Conservation (phyloP, 495 filamentous ascomycete species). For the Aspergillus conjunctus region DNA sequence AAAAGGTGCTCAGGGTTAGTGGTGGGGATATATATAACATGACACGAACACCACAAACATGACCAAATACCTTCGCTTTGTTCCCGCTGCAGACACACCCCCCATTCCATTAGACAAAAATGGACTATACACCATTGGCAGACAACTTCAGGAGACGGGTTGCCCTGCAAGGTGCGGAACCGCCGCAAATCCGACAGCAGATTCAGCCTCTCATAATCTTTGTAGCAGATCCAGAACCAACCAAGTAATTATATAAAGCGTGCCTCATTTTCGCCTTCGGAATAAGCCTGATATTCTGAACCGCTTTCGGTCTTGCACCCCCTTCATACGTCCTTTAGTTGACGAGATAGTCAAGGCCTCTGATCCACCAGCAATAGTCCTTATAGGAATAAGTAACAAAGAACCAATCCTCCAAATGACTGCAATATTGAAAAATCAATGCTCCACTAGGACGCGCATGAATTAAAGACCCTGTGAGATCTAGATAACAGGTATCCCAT, state of each 20-base stretch:
- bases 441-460: no score
- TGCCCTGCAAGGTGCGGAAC: slow-evolving; percentile 15
- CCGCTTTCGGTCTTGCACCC: slow-evolving; percentile 39
- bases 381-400: no score
- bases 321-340: slow-evolving; percentile 36
- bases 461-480: no score
- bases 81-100: no score
- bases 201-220: background rate
- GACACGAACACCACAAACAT: no score
- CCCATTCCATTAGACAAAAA: no score
- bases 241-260: slow-evolving; percentile 43
- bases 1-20: no score
- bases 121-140: slow-evolving; percentile 12
- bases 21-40: no score
- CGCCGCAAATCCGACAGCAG: background rate
- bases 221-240: slow-evolving; percentile 28
- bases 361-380: slow-evolving; percentile 45
- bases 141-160: slow-evolving; percentile 11
- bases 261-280: slow-evolving; percentile 37
- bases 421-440: no score
- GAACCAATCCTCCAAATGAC: no score
- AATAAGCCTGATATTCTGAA: slow-evolving; percentile 48
- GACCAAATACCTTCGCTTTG: no score
- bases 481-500: no score
- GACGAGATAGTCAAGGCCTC: slow-evolving; percentile 39